phyloP scores from a whole-genome alignment of 1,284 basidiomycete species.

The Schizophyllum amplum region DNA sequence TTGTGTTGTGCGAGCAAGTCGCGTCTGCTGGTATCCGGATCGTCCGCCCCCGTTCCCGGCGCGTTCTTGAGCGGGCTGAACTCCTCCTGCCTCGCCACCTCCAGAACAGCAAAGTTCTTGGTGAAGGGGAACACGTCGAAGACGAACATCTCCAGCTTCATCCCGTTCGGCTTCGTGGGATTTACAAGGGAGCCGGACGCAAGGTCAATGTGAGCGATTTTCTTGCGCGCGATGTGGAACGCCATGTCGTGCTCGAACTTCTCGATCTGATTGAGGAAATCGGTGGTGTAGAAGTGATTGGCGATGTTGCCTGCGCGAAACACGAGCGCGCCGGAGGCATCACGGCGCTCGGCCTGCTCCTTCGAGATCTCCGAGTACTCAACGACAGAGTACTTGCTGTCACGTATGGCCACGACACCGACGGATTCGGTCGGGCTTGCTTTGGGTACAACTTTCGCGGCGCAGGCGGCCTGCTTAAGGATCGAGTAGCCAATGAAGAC shows the following conservation, averaged over 20 bases:
- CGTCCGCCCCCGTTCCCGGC: conserved; percentile 89
- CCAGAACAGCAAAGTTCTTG: conserved; percentile 77
- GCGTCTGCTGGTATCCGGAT: conserved; percentile 82
- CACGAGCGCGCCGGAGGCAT: conserved; percentile 66
- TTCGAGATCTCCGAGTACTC: conserved; percentile 96
- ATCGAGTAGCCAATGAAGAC: conserved; percentile 95
- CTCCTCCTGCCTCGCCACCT: conserved; percentile 84
- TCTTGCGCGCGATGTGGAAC: conserved; percentile 98
- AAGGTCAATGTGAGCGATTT: conserved; percentile 83
- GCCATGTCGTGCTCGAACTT: conserved; percentile 86
- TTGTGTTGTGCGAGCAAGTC: conserved; percentile 90
- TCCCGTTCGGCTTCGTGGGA: conserved; percentile 89
- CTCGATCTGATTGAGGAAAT: conserved; percentile 77
- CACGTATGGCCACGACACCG: conserved; percentile 85
- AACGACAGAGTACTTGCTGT: conserved; percentile 83
- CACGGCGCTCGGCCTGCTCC: conserved; percentile 76
- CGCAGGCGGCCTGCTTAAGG: conserved; percentile 77
- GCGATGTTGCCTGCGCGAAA: conserved; percentile 97
- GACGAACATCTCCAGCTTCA: conserved; percentile 99
- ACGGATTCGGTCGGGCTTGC: conserved; percentile 83
- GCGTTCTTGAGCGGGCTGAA: conserved; percentile 98
- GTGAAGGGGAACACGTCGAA: conserved; percentile 99
- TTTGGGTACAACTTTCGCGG: conserved; percentile 96
- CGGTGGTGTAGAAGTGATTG: conserved; percentile 96
- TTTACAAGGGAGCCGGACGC: conserved; percentile 61